Evolutionary conservation across 768 basidiomycete species (phyloP), one percentile per base, ranked within the genome.

Genomic region (Dioszegia aurantiaca): DNA sequence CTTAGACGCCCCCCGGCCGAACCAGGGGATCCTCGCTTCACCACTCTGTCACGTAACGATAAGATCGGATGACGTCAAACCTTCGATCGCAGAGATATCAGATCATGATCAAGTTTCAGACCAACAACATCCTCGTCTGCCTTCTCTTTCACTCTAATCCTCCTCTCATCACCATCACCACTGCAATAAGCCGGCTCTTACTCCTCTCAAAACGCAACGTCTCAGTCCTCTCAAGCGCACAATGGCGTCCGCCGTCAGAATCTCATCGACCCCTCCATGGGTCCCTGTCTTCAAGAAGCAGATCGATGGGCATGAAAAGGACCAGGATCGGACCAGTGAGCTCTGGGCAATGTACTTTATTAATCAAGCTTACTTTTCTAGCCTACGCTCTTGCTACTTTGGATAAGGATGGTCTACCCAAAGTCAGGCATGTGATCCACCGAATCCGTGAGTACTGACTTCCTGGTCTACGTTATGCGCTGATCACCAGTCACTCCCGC

Each of bases 361-460:
- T 8, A 48, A 48, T 30, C 43, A 43, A 4, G 28, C 41, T 21
- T 10, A 39, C n/a, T n/a, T 24, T 1, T 51, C 12, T 52, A 73
- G 71, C 56, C 1, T 73, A 73, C 53, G 68, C 68, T n/a, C 52
- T 73, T 11, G 53, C 71, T 4, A 68, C 68, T 2, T 54, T 70
- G 3, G 61, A 61, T 2, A 52, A 57, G 12, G 68, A 70, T 24
- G 67, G 67, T 19, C 57, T 64, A 42, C 71, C 71, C 8, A 64
- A 67, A 58, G 67, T 69, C 54, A 64, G 75, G 31, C 65, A 62
- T 58, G 71, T 74, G 17, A 68, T 76, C 30, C 75, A 76, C 56
- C 60, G 75, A 39, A 65, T 56, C 11, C 49, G 71, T 70, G 46
- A 62, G 70, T 69, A 5, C 36, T 26, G 14, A 3, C 21, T n/a